These are phyloP conservation scores for Vitis amurensis DNA, from an alignment of 164 flowering plant genomes.

Conservation along the genomic window DNA sequence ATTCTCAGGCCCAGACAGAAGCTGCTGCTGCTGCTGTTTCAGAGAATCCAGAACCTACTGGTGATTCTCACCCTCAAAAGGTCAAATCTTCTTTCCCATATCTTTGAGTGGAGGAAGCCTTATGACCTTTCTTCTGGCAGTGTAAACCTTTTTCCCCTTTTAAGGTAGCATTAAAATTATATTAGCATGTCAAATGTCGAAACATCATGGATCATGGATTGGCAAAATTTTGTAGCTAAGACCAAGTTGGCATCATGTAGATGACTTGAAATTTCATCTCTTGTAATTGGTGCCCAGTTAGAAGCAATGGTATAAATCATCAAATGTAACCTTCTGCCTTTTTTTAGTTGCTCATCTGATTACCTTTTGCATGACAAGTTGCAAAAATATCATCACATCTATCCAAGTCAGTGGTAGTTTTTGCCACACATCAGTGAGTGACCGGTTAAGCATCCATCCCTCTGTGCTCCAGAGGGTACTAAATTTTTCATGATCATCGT, in stretches of 20 bases:
- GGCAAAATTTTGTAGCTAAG: neutral
- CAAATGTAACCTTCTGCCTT: neutral
- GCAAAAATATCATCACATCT: neutral
- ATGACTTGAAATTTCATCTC: neutral
- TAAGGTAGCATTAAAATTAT: neutral
- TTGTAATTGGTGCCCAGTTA: neutral
- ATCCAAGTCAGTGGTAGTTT: neutral
- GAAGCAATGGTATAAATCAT: neutral
- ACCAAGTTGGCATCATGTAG: neutral
- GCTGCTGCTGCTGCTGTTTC: constrained; percentile 26
- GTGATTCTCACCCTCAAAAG: constrained; percentile 27
- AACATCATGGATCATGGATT: neutral
- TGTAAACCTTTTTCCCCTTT: no score
- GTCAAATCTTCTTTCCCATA: constrained; percentile 21
- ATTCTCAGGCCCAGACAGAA: constrained; percentile 26
- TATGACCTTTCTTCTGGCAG: neutral
- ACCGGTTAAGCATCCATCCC: no score
- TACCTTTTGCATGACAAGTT: neutral
- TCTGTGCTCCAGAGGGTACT: no score
- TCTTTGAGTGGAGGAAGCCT: neutral
- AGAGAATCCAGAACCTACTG: constrained; percentile 31
- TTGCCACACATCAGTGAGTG: neutral
- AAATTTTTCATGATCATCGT: neutral
- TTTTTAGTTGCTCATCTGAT: neutral
- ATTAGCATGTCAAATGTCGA: neutral